Percentiles rank a stretch among this genome's conserved stretches.
These are phyloP conservation scores for Stephanodiscus minutulus DNA, from an alignment of 108 stramenopile genomes.

Conservation along the genomic window DNA sequence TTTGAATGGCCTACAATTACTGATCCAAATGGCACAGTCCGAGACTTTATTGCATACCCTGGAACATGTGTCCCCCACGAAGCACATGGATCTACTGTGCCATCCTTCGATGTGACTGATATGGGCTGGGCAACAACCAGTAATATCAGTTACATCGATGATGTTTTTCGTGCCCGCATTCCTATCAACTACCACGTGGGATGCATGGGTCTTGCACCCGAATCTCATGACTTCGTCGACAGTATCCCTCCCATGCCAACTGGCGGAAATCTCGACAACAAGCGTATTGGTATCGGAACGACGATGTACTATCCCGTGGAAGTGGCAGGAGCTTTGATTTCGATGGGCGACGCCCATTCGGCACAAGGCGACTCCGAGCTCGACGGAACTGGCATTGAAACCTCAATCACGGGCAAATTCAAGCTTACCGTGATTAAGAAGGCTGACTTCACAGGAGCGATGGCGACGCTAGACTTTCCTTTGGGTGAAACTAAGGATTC, in stretches of 20 bases:
- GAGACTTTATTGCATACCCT: constrained; percentile 53
- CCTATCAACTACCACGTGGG: constrained; percentile 46
- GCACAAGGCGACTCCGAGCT: constrained; percentile 41
- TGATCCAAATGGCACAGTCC: constrained; percentile 39
- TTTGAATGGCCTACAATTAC: constrained; percentile 50
- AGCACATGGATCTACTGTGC: constrained; percentile 21
- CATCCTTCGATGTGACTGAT: constrained; percentile 28
- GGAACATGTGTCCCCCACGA: constrained; percentile 53
- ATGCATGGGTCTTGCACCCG: constrained; percentile 47
- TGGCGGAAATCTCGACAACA: constrained; percentile 46
- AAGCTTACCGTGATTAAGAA: constrained; percentile 50
- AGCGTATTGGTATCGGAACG: constrained; percentile 35
- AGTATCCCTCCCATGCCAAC: constrained; percentile 48
- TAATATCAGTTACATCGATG: constrained; percentile 23
- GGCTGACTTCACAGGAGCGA: constrained; percentile 43
- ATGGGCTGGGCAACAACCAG: constrained; percentile 24
- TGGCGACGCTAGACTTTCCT: constrained; percentile 45
- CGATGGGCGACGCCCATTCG: constrained; percentile 44
- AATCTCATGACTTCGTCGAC: constrained; percentile 40
- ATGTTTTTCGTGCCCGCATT: constrained; percentile 37
- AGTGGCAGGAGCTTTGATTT: constrained; percentile 31
- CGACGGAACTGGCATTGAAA: constrained; percentile 56
- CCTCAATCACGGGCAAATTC: constrained; percentile 47
- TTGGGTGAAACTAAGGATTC: constrained; percentile 42
- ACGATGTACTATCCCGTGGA: constrained; percentile 49